phyloP scores from a whole-genome alignment of 306 rosid genomes.

The Canavalia ensiformis region DNA sequence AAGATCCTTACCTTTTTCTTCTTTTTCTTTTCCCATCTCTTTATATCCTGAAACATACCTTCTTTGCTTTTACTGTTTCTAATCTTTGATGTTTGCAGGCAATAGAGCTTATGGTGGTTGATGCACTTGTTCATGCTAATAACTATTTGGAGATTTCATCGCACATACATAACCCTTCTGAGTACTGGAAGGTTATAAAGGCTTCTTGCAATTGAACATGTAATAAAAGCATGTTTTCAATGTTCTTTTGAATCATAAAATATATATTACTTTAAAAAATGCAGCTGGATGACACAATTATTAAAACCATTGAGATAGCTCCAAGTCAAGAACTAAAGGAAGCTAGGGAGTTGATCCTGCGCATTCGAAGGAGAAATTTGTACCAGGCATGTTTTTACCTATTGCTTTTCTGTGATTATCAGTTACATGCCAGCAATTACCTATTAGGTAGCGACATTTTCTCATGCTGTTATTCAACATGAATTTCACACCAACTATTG shows the following conservation, averaged over 20 bases:
- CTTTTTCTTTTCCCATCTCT: background rate
- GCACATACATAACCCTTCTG: constrained; percentile 70
- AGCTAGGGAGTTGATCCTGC: constrained; percentile 83
- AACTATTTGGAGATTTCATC: constrained; percentile 73
- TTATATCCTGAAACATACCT: background rate
- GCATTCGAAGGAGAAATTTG: constrained; percentile 86
- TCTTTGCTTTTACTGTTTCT: constrained; percentile 37
- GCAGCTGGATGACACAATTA: constrained; percentile 91
- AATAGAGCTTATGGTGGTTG: constrained; percentile 91
- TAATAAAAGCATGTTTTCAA: constrained; percentile 24
- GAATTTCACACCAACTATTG: background rate
- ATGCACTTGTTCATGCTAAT: constrained; percentile 83
- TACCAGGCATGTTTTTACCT: constrained; percentile 70
- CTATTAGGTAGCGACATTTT: background rate
- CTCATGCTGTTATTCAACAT: background rate
- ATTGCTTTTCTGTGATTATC: constrained; percentile 34
- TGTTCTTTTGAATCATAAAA: constrained; percentile 1
- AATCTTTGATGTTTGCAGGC: constrained; percentile 65
- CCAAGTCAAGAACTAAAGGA: constrained; percentile 72
- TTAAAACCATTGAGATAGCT: constrained; percentile 88
- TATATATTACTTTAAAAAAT: constrained; percentile 48
- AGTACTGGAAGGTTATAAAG: constrained; percentile 88
- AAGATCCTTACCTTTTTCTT: constrained; percentile 22
- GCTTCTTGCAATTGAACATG: constrained; percentile 38
- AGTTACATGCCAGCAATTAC: constrained; percentile 6